Evolutionary conservation across 2,329 filamentous ascomycete genomes (phyloP), one percentile per base, ranked within the genome.

Genomic region (Fusarium sp.): DNA sequence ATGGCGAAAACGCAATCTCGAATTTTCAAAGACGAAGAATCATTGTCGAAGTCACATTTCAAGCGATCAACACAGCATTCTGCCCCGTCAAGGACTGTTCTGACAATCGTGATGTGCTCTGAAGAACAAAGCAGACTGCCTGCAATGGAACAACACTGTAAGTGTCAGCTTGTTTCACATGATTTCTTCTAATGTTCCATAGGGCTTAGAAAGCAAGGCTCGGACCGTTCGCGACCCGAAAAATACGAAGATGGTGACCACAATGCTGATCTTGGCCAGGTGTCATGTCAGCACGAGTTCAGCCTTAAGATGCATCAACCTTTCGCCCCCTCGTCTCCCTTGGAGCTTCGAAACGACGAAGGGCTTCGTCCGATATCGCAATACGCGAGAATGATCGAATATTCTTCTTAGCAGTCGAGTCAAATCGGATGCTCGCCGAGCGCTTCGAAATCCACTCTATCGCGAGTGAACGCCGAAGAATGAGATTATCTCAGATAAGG

Each of bases 11-110:
- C 18, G 18, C 10, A 37, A n/a, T 11, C 2, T n/a, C 34, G 5
- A 12, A 37, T 37, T 37, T n/a, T 18, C 18, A n/a, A 37, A 4
- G 9, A 37, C 9, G n/a, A 12, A 5, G 2, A 7, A n/a, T 37
- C 5, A 7, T n/a, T 12, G 3, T 37, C 11, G 10, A 2, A n/a
- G 2, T n/a, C 5, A 0, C 5, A 1, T 1, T n/a, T 2, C 18
- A n/a, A 37, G 5, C 18, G 4, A 7, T 3, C 18, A 37, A 37
- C 5, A 37, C 18, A 12, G 1, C 18, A 37, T n/a, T 1, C 10
- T 4, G 34, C 18, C 34, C 4, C 10, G 5, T n/a, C 34, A 6
- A 37, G 34, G 10, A 12, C 10, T 37, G 34, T 37, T 37, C 18
- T 12, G 34, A 37, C 5, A n/a, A 0, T n/a, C 2, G 34, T 2